Evolutionary conservation across 129 eudicot species (phyloP), one percentile per base, ranked within the genome.

Genomic region (Smallanthus sonchifolius): DNA sequence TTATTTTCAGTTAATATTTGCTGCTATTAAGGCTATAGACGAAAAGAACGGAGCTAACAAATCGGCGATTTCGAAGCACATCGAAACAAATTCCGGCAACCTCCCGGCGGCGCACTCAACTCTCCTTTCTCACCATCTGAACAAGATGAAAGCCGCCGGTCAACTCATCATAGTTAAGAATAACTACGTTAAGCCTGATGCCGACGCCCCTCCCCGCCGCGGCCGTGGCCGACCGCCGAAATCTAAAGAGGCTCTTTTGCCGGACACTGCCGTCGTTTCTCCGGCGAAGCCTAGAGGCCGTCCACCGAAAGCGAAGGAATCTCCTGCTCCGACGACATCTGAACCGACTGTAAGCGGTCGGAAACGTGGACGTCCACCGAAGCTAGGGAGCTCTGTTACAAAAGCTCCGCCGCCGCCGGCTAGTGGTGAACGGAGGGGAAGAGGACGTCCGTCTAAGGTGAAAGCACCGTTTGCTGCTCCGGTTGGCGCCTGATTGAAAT

Each of bases 211-310:
- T 7, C 82, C 83, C 1, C 86, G 80, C 17, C 91, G 97, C 0
- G 97, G 95, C 47, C 92, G 90, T 0, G 97, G 97, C 4, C 86
- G 95, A 2, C 95, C 97, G 0, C 90, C 90, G 6, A 91, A 88
- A 82, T 76, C 85, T 19, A 91, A 88, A 72, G 37, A 45, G 7
- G 49, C 82, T 43, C 36, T 49, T 2, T 74, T 82, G 1, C 45
- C 37, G 56, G 75, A 73, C 0, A 2, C 79, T 15, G 1, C 78
- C 17, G 81, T 65, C 11, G 81, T 52, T 1, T 69, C 86, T 13
- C 60, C 88, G 5, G 80, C 88, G 0, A 81, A 87, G 10, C 84
- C 91, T 2, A 83, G 95, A 44, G 97, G 97, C 6, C 84, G 97
- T 15, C 97, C 95, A 4, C 89, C 89, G 0, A 91, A 86, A 70